These are phyloP conservation scores for Corrigiola litoralis DNA, from an alignment of 179 eudicot genomes.

Conservation along the genomic window DNA sequence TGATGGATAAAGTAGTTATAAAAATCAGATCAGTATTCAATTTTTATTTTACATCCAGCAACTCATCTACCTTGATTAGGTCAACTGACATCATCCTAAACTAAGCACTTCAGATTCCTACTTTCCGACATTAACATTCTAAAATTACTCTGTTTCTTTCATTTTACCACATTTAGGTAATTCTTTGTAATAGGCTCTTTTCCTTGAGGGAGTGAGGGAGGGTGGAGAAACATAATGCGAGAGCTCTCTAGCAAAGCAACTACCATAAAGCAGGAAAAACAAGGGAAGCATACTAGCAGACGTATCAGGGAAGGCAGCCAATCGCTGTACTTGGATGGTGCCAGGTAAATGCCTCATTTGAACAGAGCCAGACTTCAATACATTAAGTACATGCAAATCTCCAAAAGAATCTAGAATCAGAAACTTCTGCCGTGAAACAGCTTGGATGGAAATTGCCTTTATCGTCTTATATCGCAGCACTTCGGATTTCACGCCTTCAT, in stretches of 20 bases:
- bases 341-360: constrained; percentile 41
- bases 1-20: no score
- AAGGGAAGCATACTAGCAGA: constrained; percentile 40
- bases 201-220: background rate
- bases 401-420: constrained; percentile 64
- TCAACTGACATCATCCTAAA: no score
- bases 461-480: constrained; percentile 26
- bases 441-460: constrained; percentile 55
- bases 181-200: background rate
- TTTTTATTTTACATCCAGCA: no score
- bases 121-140: no score
- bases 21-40: no score
- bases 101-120: no score
- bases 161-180: no score
- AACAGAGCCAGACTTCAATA: constrained; percentile 33
- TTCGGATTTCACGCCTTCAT: constrained; percentile 26
- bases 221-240: background rate
- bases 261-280: constrained; percentile 2
- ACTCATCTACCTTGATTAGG: no score
- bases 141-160: no score
- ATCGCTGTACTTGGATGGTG: constrained; percentile 48
- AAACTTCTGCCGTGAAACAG: constrained; percentile 54
- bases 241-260: background rate
- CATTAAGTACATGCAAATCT: constrained; percentile 45
- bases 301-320: constrained; percentile 56